Conservation (phyloP, 2,329 filamentous ascomycete genomes). For the Aschersonia sp. region DNA sequence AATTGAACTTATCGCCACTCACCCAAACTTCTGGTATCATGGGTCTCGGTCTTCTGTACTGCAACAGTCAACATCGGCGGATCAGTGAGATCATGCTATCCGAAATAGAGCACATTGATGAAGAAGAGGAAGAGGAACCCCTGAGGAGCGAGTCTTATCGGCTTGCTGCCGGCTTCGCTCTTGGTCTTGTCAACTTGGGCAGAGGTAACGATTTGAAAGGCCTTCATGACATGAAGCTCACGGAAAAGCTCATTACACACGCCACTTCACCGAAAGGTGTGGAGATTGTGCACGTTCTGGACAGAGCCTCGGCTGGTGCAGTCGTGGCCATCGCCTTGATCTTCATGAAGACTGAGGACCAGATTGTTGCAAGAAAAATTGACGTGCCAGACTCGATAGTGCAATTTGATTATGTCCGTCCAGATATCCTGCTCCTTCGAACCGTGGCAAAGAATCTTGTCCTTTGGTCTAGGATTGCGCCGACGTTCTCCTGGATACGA, state of each 20-base stretch:
- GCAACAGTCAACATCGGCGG: constrained; percentile 84
- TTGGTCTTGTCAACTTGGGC: constrained; percentile 88
- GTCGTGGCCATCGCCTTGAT: constrained; percentile 82
- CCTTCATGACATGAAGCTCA: constrained; percentile 83
- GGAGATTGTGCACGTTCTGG: constrained; percentile 80
- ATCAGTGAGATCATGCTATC: constrained; percentile 99
- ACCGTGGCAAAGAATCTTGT: constrained; percentile 85
- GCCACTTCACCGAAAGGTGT: constrained; percentile 85
- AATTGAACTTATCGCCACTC: constrained; percentile 81
- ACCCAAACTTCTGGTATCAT: constrained; percentile 95
- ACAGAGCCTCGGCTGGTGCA: constrained; percentile 85
- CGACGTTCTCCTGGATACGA: constrained; percentile 60
- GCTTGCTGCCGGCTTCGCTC: constrained; percentile 79
- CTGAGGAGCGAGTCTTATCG: constrained; percentile 92
- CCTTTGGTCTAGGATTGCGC: constrained; percentile 74
- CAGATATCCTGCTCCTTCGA: constrained; percentile 79
- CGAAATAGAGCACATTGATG: constrained; percentile 78
- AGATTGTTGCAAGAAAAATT: constrained; percentile 75
- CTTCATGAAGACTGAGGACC: constrained; percentile 93
- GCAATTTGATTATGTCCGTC: constrained; percentile 91
- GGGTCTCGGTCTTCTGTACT: constrained; percentile 91
- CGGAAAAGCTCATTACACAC: constrained; percentile 72
- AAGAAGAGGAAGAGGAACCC: constrained; percentile 68
- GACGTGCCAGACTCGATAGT: constrained; percentile 81
- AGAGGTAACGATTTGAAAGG: constrained; percentile 80